Percentiles rank a stretch among this genome's conserved stretches.
These are phyloP conservation scores for Aspergillus candidus DNA, from an alignment of 2,329 filamentous ascomycete genomes.

Conservation along the genomic window DNA sequence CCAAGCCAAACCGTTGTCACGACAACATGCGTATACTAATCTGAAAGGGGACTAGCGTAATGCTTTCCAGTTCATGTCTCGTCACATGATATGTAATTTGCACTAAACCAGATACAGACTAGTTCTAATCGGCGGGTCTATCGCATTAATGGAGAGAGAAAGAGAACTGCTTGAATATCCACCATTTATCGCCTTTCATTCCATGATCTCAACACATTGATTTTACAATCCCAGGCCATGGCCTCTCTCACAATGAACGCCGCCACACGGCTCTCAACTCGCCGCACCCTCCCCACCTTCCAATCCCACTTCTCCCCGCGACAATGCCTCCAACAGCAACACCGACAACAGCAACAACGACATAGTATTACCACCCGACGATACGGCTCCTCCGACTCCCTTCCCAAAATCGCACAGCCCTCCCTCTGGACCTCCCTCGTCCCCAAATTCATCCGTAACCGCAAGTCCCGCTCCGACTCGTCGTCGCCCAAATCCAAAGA, in stretches of 20 bases:
- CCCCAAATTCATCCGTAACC: conserved; percentile 51
- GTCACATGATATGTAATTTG: too few relatives aligned
- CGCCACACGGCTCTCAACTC: conserved; percentile 9
- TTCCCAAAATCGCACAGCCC: conserved; percentile 18
- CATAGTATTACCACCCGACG: not conserved
- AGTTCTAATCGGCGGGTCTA: too few relatives aligned
- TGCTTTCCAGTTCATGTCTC: not conserved
- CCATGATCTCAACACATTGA: conserved; percentile 11
- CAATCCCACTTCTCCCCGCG: not conserved
- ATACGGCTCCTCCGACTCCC: conserved; percentile 18
- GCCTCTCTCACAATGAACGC: conserved; percentile 12
- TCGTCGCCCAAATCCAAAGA: conserved; percentile 47
- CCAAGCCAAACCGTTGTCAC: conserved; percentile 10
- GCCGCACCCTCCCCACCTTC: conserved; percentile 1
- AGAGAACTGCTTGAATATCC: too few relatives aligned
- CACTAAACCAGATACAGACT: too few relatives aligned
- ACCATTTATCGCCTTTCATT: too few relatives aligned
- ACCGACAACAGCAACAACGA: not conserved
- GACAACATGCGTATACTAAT: conserved; percentile 12
- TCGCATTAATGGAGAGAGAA: too few relatives aligned
- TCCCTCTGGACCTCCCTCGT: conserved; percentile 66
- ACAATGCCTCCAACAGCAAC: conserved; percentile 3
- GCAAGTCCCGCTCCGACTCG: conserved; percentile 22
- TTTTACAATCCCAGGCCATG: conserved; percentile 3
- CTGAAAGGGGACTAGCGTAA: conserved; percentile 6